phyloP scores from a whole-genome alignment of 73 alveolate species.

The Paramecium pentaurelia region DNA sequence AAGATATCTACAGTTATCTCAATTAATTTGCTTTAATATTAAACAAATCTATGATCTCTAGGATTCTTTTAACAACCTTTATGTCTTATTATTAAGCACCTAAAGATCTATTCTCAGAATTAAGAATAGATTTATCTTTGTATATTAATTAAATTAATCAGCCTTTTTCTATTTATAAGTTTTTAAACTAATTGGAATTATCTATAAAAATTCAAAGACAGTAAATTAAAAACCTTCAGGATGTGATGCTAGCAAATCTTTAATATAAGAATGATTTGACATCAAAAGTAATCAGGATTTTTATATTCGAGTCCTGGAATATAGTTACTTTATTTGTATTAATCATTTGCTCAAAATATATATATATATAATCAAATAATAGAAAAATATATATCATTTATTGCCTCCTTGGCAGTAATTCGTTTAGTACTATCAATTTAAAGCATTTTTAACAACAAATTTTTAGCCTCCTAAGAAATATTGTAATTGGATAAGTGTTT shows the following conservation, averaged over 20 bases:
- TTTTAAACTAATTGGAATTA: too few species aligned
- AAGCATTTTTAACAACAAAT: slow-evolving; percentile 70
- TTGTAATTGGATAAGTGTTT: neutral
- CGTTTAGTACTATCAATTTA: slow-evolving; percentile 69
- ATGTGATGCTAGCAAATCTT: too few species aligned
- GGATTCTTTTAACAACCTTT: slow-evolving; percentile 77
- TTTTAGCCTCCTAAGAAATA: neutral
- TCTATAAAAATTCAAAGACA: too few species aligned
- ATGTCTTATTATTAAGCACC: slow-evolving; percentile 60
- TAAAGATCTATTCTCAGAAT: slow-evolving; percentile 66
- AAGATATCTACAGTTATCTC: slow-evolving; percentile 66
- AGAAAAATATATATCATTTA: slow-evolving; percentile 59
- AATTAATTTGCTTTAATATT: slow-evolving; percentile 83
- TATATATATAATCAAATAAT: neutral
- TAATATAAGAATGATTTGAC: too few species aligned
- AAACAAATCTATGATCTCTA: slow-evolving; percentile 78
- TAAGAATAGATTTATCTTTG: too few species aligned
- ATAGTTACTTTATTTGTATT: too few species aligned
- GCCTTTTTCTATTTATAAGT: too few species aligned
- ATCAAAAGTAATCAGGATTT: too few species aligned
- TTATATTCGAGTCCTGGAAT: too few species aligned
- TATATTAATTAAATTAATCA: too few species aligned
- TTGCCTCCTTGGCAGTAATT: slow-evolving; percentile 79
- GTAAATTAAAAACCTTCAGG: too few species aligned
- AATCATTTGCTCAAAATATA: too few species aligned